A percentile compares a stretch with the other conserved stretches of the same genome.
Evolutionary conservation across 257 asterid species (phyloP).

Genomic region (Schizonepeta tenuifolia): DNA sequence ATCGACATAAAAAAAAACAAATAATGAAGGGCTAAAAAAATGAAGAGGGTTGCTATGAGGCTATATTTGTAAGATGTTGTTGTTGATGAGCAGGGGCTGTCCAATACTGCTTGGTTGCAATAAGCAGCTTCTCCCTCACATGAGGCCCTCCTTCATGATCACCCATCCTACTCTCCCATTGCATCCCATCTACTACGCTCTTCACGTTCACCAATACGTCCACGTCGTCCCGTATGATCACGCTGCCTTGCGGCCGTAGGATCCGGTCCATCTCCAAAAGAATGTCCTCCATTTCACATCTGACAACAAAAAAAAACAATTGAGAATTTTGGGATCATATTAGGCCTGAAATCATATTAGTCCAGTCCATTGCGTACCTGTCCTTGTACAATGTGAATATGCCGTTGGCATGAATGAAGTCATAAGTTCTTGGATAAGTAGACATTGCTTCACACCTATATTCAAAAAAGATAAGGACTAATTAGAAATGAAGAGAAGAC

Average conservation of each 20-base stretch:
- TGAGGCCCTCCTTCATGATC: constrained; percentile 92
- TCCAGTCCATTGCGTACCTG: constrained; percentile 42
- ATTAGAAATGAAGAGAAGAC: not conserved
- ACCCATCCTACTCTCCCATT: constrained; percentile 83
- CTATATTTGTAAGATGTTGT: constrained; percentile 32
- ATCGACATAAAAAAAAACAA: constrained; percentile 24
- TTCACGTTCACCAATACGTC: constrained; percentile 66
- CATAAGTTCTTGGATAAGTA: constrained; percentile 90
- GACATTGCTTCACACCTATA: constrained; percentile 98
- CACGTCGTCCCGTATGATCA: constrained; percentile 81
- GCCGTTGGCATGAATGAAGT: constrained; percentile 80
- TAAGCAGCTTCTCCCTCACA: constrained; percentile 74
- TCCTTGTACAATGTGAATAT: constrained; percentile 72
- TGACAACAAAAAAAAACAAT: constrained; percentile 41
- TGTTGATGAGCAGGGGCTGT: constrained; percentile 59
- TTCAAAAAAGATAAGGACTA: not conserved
- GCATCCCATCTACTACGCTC: constrained; percentile 64
- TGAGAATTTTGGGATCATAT: too few relatives aligned
- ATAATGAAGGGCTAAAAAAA: not conserved
- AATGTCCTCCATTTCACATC: constrained; percentile 77
- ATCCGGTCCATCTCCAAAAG: constrained; percentile 86
- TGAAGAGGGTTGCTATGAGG: constrained; percentile 33
- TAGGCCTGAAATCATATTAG: too few relatives aligned
- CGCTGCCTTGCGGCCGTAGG: constrained; percentile 84
- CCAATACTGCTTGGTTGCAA: constrained; percentile 92